Evolutionary conservation across 2,329 filamentous ascomycete species (phyloP).

Genomic region (Teratosphaeria gauchensis): DNA sequence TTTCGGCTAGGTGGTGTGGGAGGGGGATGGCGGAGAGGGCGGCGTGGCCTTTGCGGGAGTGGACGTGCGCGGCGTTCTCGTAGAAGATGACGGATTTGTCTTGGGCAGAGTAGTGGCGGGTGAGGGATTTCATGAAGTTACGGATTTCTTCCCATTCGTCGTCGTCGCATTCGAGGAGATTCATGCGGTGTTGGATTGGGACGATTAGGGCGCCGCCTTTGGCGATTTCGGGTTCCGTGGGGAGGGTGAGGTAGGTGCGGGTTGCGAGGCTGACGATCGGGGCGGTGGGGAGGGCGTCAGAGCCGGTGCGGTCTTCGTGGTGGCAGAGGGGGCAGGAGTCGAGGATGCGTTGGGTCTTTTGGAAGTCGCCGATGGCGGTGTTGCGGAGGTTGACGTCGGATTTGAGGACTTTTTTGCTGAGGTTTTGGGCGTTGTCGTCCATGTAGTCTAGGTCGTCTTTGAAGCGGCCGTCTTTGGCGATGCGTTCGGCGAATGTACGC

Average conservation of each 20-base stretch:
- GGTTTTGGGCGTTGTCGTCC: conserved; percentile 88
- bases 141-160: conserved; percentile 99
- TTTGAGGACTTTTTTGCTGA: conserved; percentile 79
- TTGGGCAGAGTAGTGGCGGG: conserved; percentile 87
- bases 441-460: conserved; percentile 91
- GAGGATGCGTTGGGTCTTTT: conserved; percentile 77
- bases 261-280: conserved; percentile 81
- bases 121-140: conserved; percentile 97
- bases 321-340: conserved; percentile 86
- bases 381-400: conserved; percentile 83
- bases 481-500: conserved; percentile 75
- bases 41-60: conserved; percentile 64
- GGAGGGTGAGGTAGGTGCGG: conserved; percentile 75
- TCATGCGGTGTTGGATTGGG: conserved; percentile 75
- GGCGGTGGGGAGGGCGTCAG: conserved; percentile 61
- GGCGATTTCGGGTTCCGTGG: conserved; percentile 79
- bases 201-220: conserved; percentile 80
- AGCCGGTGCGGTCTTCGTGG: conserved; percentile 59
- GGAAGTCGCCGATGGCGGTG: conserved; percentile 75
- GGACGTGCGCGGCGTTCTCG: conserved; percentile 81
- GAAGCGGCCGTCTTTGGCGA: conserved; percentile 86
- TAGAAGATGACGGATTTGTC: conserved; percentile 93
- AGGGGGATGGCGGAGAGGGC: conserved; percentile 79
- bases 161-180: conserved; percentile 94
- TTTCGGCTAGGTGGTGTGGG: conserved; percentile 83